These are phyloP conservation scores for Rhynchospora tenuis DNA, from an alignment of 176 grass and related monocot species.

Conservation along the genomic window DNA sequence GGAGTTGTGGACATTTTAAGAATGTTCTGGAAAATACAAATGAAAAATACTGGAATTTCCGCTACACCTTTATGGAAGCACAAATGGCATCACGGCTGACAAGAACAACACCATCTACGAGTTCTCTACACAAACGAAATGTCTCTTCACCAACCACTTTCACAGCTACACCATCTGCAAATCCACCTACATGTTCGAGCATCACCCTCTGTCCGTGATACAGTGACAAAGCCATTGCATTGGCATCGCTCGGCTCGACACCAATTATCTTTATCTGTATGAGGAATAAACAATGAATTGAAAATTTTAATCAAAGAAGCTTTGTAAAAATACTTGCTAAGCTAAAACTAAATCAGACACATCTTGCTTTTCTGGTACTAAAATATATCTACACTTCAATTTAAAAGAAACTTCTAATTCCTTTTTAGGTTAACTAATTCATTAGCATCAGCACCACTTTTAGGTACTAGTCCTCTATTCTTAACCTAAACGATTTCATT, in stretches of 20 bases:
- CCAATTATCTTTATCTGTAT: slow-evolving; percentile 95
- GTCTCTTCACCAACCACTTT: slow-evolving; percentile 95
- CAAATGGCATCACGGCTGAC: slow-evolving; percentile 94
- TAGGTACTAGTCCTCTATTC: background rate
- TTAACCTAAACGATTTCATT: background rate
- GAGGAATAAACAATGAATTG: slow-evolving; percentile 1
- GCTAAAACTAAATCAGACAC: background rate
- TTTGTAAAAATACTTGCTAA: background rate
- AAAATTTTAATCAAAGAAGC: background rate
- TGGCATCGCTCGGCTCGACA: slow-evolving; percentile 95
- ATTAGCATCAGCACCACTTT: background rate
- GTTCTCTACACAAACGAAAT: slow-evolving; percentile 77
- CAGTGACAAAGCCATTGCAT: slow-evolving; percentile 98
- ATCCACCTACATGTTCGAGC: slow-evolving; percentile 90
- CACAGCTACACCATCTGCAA: slow-evolving; percentile 98
- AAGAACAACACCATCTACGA: slow-evolving; percentile 91
- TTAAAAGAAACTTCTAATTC: background rate
- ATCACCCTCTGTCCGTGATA: slow-evolving; percentile 74
- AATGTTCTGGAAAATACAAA: background rate
- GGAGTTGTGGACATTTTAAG: background rate
- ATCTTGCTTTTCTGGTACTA: background rate
- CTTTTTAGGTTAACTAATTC: background rate
- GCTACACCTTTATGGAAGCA: slow-evolving; percentile 94
- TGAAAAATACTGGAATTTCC: background rate
- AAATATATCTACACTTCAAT: slow-evolving; percentile 5